Evolutionary conservation across 192 early-diverging fungal species (phyloP), one percentile per base, ranked within the genome.

Genomic region (Coemansia sp.): DNA sequence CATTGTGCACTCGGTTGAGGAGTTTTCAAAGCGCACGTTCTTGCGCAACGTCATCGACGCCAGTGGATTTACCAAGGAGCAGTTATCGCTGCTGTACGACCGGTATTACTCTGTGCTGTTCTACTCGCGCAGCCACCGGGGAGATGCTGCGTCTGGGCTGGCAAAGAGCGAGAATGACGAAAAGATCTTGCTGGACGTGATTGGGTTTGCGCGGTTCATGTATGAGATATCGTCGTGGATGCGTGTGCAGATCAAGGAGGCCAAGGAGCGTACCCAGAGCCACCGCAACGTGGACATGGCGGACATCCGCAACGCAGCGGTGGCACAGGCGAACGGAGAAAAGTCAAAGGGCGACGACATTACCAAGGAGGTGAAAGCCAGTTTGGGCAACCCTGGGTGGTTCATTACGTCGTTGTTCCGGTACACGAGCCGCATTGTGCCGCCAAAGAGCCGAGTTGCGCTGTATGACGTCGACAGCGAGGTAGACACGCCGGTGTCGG

Each of bases 1-100:
- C 68, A 91, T 97, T 7, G 90, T 94, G 38, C 93, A 94, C 62
- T 88, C 91, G n/a, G 87, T 98, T 64, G 91, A 94, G 80, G 87
- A 89, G 58, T 98, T 93, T 66, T 91, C 93, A 0, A 98, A 98
- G 65, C 91, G 93, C 64, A 89, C 88, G 5, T 85, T 89, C n/a
- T 83, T 96, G 57, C 87, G 94, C 27, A 92, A 92, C 66, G 81
- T 98, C 29, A 79, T 86, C 17, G 83, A 88, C 51, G 85, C 85
- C 10, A 85, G 85, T 53, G 85, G 86, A 38, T 98, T 98, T 63
- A 87, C 84, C 62, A 92, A 93, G 67, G 91, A 93, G 47, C 87
- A 98, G 66, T 84, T 96, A 32, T 83, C 91, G 24, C 82, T 92
- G 37, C 76, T 98, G n/a, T 96, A 93, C 67, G 94, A 98, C 76